Conservation (phyloP, 495 filamentous ascomycete genomes). For the Pseudoneurospora amorphoporcata region DNA sequence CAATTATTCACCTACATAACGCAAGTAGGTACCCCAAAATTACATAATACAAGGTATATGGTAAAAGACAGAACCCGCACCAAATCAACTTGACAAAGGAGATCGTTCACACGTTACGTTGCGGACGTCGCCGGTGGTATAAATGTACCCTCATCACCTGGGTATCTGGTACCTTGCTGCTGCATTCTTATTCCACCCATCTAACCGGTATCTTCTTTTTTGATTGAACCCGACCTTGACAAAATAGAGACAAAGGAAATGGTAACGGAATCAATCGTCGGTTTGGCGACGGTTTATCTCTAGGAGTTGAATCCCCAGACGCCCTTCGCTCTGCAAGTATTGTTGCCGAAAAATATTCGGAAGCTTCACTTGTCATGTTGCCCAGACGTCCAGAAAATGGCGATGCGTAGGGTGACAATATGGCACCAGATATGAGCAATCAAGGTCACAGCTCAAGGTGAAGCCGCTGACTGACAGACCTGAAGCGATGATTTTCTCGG, state of each 20-base stretch:
- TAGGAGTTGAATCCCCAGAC: neutral
- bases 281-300: neutral
- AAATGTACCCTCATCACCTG: neutral
- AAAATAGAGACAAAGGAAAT: neutral
- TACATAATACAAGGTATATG: neutral
- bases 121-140: neutral
- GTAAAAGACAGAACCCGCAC: neutral
- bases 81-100: neutral
- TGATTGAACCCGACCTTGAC: neutral
- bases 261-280: neutral
- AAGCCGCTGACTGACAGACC: neutral
- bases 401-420: neutral
- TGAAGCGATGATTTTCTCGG: constrained; percentile 21
- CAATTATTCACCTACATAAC: neutral
- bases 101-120: neutral
- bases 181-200: neutral
- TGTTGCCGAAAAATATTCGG: neutral
- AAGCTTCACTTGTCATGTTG: neutral
- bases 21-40: neutral
- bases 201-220: neutral
- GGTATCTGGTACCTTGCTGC: neutral
- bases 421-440: neutral
- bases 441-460: neutral
- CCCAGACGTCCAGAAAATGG: neutral
- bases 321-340: neutral